phyloP scores from a whole-genome alignment of 441 rosid species.

The Bruguiera hainesii region DNA sequence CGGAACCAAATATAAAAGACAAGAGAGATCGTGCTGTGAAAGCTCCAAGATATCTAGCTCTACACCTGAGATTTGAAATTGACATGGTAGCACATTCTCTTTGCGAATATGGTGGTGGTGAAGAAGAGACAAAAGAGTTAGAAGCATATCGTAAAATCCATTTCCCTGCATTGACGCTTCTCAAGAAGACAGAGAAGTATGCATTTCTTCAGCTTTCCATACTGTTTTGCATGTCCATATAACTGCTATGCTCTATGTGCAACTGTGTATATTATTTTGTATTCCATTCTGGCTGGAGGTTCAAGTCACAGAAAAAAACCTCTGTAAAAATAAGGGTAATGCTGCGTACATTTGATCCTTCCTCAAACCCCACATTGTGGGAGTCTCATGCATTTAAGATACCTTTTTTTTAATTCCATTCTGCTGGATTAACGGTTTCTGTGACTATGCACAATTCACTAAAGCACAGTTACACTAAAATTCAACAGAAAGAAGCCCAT shows the following conservation, averaged over 20 bases:
- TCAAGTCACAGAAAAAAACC: too few species aligned
- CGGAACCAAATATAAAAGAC: constrained; percentile 41
- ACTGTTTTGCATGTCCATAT: neutral
- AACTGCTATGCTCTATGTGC: neutral
- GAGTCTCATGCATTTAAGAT: too few species aligned
- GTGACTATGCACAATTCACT: too few species aligned
- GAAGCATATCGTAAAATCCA: constrained; percentile 85
- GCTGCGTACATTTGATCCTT: too few species aligned
- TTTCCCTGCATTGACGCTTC: constrained; percentile 70
- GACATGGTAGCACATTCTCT: constrained; percentile 99
- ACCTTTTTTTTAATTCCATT: neutral
- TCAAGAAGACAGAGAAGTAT: constrained; percentile 58
- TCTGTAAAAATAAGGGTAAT: too few species aligned
- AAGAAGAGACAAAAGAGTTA: constrained; percentile 63
- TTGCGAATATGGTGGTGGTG: constrained; percentile 92
- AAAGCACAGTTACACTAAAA: too few species aligned
- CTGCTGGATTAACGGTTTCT: too few species aligned
- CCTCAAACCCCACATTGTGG: too few species aligned
- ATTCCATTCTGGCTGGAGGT: neutral
- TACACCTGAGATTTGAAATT: constrained; percentile 92
- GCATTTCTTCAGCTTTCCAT: constrained; percentile 20
- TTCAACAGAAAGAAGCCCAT: too few species aligned
- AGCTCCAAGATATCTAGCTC: constrained; percentile 68
- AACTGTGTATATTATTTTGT: neutral
- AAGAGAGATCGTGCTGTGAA: constrained; percentile 38